These are phyloP conservation scores for Geotrichum europaeum DNA, from an alignment of 1,139 yeast genomes.

Conservation along the genomic window DNA sequence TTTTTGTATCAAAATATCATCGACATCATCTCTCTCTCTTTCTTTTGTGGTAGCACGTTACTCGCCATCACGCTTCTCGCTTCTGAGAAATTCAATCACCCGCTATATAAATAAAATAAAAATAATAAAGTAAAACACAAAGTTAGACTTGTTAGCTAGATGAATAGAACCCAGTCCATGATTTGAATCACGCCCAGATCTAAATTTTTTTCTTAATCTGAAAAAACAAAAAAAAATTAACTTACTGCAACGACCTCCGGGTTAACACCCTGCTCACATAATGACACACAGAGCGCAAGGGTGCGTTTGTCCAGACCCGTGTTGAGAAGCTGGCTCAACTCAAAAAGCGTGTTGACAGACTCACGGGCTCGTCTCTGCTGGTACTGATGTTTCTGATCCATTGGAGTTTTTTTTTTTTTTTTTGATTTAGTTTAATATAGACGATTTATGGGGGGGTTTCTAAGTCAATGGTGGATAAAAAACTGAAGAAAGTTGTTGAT, in stretches of 20 bases:
- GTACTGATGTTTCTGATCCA: constrained; percentile 7
- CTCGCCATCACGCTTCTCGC: not conserved
- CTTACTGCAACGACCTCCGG: constrained; percentile 30
- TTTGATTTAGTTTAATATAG: too few relatives aligned
- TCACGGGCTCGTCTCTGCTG: constrained; percentile 17
- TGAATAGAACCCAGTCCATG: not conserved
- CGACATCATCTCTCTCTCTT: not conserved
- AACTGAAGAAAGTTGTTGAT: too few relatives aligned
- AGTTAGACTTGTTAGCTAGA: not conserved
- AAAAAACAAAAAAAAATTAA: not conserved
- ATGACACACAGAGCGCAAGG: constrained; percentile 25
- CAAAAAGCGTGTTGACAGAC: constrained; percentile 25
- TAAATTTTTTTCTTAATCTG: too few relatives aligned
- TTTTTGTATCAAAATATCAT: not conserved
- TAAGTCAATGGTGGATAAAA: too few relatives aligned
- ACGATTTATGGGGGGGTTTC: too few relatives aligned
- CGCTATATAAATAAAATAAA: not conserved
- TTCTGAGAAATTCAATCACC: not conserved
- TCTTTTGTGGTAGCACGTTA: not conserved
- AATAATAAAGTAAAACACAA: too few relatives aligned
- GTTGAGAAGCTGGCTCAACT: constrained; percentile 30
- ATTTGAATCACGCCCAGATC: not conserved
- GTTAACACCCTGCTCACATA: constrained; percentile 28
- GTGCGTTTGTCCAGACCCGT: constrained; percentile 28
- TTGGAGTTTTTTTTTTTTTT: not conserved